Conservation (phyloP, 1,284 basidiomycete species). For the Trichosporon faecale region DNA sequence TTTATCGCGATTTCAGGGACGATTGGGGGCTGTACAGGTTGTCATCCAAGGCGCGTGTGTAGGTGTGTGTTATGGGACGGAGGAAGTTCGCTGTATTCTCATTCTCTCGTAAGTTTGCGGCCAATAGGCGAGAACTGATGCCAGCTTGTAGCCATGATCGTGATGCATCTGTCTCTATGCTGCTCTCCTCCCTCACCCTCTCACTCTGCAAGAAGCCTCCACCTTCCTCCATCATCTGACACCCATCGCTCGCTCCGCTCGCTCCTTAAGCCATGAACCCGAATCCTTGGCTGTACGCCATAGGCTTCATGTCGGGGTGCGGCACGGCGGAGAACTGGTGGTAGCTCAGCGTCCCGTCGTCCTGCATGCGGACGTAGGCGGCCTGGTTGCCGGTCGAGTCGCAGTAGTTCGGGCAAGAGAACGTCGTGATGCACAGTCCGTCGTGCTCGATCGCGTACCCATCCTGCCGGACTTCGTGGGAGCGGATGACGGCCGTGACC, state of each 20-base stretch:
- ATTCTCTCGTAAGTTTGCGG: no score
- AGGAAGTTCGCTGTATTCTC: no score
- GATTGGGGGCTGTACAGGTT: background rate
- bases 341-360: conserved; percentile 70
- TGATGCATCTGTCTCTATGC: background rate
- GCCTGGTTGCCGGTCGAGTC: conserved; percentile 54
- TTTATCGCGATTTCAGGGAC: background rate
- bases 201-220: background rate
- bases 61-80: no score
- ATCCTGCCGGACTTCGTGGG: conserved; percentile 91
- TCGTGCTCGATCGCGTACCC: conserved; percentile 61
- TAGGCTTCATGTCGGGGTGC: conserved; percentile 85
- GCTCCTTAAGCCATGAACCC: conserved; percentile 33
- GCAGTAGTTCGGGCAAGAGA: conserved; percentile 53
- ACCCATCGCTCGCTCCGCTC: background rate
- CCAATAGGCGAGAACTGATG: no score
- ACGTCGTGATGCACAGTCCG: conserved; percentile 53
- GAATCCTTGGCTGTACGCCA: conserved; percentile 69
- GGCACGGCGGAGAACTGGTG: conserved; percentile 79
- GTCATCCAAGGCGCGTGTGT: background rate
- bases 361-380: conserved; percentile 71
- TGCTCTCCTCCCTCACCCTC: background rate
- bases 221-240: background rate
- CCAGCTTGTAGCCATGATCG: background rate
- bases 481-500: conserved; percentile 84